A percentile compares a stretch with the other conserved stretches of the same genome.
Evolutionary conservation across 2,329 filamentous ascomycete species (phyloP).

Genomic region (Claviceps digitariae): DNA sequence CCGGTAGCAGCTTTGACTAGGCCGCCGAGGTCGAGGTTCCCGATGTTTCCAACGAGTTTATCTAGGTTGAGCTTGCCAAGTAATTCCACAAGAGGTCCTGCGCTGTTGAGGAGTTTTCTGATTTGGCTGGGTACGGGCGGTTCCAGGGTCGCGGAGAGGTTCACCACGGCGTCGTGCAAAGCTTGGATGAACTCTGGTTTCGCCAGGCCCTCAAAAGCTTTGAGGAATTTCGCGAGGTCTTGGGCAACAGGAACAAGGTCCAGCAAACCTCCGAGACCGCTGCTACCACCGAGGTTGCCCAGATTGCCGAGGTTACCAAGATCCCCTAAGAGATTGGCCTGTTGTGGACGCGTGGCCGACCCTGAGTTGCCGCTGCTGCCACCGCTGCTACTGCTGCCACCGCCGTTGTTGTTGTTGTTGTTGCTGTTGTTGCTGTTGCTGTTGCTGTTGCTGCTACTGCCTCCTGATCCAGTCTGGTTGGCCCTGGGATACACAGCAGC

Average conservation of each 20-base stretch:
- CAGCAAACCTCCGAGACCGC: slow-evolving; percentile 13
- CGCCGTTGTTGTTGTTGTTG: too few species aligned
- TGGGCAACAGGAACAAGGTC: too few species aligned
- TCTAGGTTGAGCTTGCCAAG: slow-evolving; percentile 21
- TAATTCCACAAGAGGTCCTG: slow-evolving; percentile 17
- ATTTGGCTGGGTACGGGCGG: slow-evolving; percentile 22
- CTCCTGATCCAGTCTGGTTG: neutral
- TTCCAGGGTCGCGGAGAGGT: slow-evolving; percentile 23
- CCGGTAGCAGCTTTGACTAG: slow-evolving; percentile 17
- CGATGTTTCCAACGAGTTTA: slow-evolving; percentile 18
- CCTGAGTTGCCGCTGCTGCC: neutral
- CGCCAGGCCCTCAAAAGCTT: slow-evolving; percentile 12
- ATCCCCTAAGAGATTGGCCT: slow-evolving; percentile 5
- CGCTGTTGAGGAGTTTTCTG: slow-evolving; percentile 14
- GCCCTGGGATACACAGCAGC: neutral
- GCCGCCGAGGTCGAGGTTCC: slow-evolving; percentile 17
- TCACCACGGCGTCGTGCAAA: slow-evolving; percentile 27
- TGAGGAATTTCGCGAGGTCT: slow-evolving; percentile 13
- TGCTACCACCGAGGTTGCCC: slow-evolving; percentile 11
- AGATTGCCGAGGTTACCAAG: slow-evolving; percentile 11
- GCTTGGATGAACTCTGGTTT: slow-evolving; percentile 26
- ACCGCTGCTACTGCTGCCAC: neutral
- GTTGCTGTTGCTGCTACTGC: neutral
- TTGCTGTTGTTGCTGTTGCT: neutral
- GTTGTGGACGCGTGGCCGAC: slow-evolving; percentile 1